Evolutionary conservation across 495 filamentous ascomycete species (phyloP).

Genomic region (Hypoxylon intermedium): DNA sequence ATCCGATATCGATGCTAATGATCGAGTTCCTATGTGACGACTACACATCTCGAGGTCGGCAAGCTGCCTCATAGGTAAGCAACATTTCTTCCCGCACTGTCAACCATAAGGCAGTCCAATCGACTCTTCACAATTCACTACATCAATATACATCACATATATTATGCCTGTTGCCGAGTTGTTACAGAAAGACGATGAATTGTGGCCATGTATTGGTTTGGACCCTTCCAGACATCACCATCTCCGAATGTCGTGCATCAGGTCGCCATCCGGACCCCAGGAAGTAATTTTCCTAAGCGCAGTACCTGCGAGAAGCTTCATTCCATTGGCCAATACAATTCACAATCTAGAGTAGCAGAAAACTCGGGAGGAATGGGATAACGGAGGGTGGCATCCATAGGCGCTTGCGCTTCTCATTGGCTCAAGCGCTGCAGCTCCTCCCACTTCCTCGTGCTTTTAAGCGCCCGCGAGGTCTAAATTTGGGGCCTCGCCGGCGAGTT

Average conservation of each 20-base stretch:
- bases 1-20: too few relatives aligned
- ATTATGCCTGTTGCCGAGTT: too few relatives aligned
- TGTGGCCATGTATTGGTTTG: not conserved
- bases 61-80: too few relatives aligned
- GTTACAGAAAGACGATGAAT: too few relatives aligned
- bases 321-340: conserved; percentile 12
- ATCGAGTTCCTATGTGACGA: too few relatives aligned
- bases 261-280: not conserved
- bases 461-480: conserved; percentile 33
- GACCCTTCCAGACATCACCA: conserved; percentile 6
- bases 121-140: too few relatives aligned
- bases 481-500: conserved; percentile 7
- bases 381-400: conserved; percentile 20
- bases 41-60: too few relatives aligned
- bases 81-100: too few relatives aligned
- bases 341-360: not conserved
- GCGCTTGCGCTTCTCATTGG: conserved; percentile 13
- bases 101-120: too few relatives aligned
- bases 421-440: not conserved
- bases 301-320: conserved; percentile 7
- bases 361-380: not conserved
- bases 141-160: too few relatives aligned
- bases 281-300: conserved; percentile 2
- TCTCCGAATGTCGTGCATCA: conserved; percentile 25
- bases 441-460: conserved; percentile 21